These are phyloP conservation scores for Aspergillus ruber DNA, from an alignment of 2,329 filamentous ascomycete species.

Conservation along the genomic window DNA sequence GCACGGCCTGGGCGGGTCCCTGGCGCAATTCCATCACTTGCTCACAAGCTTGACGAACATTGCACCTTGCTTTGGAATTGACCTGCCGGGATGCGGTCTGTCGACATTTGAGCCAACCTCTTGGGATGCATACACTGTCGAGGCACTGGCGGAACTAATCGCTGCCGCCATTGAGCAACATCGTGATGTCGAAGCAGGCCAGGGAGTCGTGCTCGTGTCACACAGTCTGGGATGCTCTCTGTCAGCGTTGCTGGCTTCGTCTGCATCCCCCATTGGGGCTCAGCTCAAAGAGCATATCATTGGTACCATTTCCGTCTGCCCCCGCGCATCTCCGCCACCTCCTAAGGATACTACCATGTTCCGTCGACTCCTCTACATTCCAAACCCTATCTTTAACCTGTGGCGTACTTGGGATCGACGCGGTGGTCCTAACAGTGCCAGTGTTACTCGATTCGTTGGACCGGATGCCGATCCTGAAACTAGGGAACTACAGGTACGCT, in stretches of 20 bases:
- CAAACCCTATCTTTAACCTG: constrained; percentile 62
- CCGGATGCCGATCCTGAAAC: constrained; percentile 35
- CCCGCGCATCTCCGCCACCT: constrained; percentile 59
- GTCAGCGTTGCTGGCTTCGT: constrained; percentile 63
- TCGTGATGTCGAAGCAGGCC: constrained; percentile 57
- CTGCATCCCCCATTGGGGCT: constrained; percentile 47
- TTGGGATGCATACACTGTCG: constrained; percentile 73
- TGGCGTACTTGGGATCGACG: constrained; percentile 72
- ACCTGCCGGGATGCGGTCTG: constrained; percentile 82
- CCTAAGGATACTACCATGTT: constrained; percentile 47
- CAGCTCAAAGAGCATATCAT: constrained; percentile 59
- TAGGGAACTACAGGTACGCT: constrained; percentile 38
- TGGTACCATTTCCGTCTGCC: constrained; percentile 76
- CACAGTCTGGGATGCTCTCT: constrained; percentile 89
- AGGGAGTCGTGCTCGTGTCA: constrained; percentile 72
- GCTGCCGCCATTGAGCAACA: constrained; percentile 67
- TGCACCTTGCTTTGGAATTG: constrained; percentile 78
- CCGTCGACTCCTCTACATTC: constrained; percentile 59
- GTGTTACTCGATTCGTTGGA: constrained; percentile 66
- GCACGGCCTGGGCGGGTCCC: constrained; percentile 87
- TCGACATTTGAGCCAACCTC: constrained; percentile 65
- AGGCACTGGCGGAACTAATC: constrained; percentile 69
- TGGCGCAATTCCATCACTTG: constrained; percentile 78
- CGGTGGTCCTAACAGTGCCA: constrained; percentile 70
- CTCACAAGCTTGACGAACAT: constrained; percentile 75